These are phyloP conservation scores for Amylocystis lapponica DNA, from an alignment of 768 basidiomycete species.

Conservation along the genomic window DNA sequence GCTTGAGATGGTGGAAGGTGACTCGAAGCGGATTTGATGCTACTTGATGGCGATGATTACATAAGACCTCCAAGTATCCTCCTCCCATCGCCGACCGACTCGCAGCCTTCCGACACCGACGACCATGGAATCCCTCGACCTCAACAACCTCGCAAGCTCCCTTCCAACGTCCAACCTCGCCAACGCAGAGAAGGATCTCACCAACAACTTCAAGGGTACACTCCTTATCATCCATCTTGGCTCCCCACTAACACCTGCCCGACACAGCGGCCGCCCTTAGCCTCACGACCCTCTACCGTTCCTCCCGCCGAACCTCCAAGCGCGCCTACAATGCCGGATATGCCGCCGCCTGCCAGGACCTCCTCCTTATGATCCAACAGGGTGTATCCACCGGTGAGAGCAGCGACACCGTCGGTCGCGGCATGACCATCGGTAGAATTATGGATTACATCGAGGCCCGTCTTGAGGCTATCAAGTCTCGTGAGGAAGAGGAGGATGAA, in stretches of 20 bases:
- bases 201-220: conserved; percentile 77
- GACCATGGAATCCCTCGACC: conserved; percentile 44
- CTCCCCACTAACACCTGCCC: conserved; percentile 1
- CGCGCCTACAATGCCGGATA: conserved; percentile 80
- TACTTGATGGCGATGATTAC: too few species aligned
- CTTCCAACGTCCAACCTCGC: conserved; percentile 63
- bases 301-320: conserved; percentile 71
- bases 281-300: conserved; percentile 80
- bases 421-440: conserved; percentile 72
- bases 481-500: conserved; percentile 80
- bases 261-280: conserved; percentile 70
- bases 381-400: conserved; percentile 58
- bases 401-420: conserved; percentile 43
- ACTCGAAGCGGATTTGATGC: too few species aligned
- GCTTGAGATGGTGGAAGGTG: too few species aligned
- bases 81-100: too few species aligned
- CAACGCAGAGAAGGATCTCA: conserved; percentile 75
- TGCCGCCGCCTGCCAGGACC: conserved; percentile 71
- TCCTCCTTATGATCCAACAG: conserved; percentile 78
- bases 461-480: conserved; percentile 65
- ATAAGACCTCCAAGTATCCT: too few species aligned
- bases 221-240: background rate
- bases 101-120: too few species aligned
- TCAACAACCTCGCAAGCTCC: conserved; percentile 73
- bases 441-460: conserved; percentile 86